Evolutionary conservation across 257 asterid genomes (phyloP).

Genomic region (Striga asiatica): DNA sequence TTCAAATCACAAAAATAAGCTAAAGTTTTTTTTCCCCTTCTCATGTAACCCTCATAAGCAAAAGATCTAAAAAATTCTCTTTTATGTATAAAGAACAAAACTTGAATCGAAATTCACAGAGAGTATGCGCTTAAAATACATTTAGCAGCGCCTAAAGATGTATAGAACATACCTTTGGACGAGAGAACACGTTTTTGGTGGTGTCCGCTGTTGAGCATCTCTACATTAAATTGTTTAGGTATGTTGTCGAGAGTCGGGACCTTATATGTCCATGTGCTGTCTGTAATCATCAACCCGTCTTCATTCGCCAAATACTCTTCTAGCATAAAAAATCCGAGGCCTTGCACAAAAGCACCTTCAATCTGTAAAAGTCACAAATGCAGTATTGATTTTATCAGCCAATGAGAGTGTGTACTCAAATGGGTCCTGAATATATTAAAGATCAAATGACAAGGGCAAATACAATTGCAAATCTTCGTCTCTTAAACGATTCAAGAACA

Average conservation of each 20-base stretch:
- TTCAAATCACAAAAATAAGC: too few species aligned
- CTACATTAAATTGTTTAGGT: conserved; percentile 42
- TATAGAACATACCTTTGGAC: conserved; percentile 46
- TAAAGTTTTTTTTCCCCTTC: too few species aligned
- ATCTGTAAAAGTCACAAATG: conserved; percentile 28
- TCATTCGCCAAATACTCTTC: conserved; percentile 50
- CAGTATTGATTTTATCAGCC: background rate
- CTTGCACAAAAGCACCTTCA: conserved; percentile 75
- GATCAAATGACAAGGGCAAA: too few species aligned
- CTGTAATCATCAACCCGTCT: conserved; percentile 38
- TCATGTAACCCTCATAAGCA: too few species aligned
- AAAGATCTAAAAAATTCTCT: too few species aligned
- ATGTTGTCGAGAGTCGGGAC: conserved; percentile 61
- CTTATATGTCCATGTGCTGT: conserved; percentile 66
- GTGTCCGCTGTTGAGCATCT: conserved; percentile 46
- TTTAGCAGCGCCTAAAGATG: background rate
- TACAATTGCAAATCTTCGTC: too few species aligned
- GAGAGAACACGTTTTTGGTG: conserved; percentile 49
- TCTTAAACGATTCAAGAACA: too few species aligned
- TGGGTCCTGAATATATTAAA: too few species aligned
- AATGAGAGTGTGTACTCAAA: background rate
- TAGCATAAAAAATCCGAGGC: conserved; percentile 62
- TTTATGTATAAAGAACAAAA: too few species aligned
- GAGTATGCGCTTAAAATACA: too few species aligned
- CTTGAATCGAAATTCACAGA: background rate